Conservation (phyloP, 805 yeast genomes). For the Barnettozyma wickerhamii region DNA sequence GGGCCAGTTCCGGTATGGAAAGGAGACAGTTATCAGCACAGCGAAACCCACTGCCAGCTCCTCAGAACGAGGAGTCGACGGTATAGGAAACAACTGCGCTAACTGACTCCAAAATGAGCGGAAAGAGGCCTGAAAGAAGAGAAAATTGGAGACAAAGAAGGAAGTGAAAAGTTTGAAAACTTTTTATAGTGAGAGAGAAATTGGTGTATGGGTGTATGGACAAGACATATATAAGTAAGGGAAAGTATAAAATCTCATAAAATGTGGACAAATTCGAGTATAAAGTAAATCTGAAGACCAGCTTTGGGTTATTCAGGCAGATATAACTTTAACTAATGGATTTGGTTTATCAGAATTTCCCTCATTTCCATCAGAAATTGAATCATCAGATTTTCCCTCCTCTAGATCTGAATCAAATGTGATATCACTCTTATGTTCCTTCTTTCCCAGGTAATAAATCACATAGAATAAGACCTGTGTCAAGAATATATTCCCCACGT, state of each 20-base stretch:
- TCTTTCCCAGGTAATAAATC: constrained; percentile 1
- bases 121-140: background rate
- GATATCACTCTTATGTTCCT: background rate
- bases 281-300: too few species aligned
- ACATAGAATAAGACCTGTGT: constrained; percentile 4
- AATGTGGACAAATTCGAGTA: too few species aligned
- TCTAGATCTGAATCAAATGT: background rate
- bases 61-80: background rate
- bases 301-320: background rate
- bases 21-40: background rate
- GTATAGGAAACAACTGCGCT: background rate
- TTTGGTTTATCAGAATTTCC: background rate
- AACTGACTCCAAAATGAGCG: background rate
- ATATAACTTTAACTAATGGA: background rate
- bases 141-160: background rate
- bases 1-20: constrained; percentile 8
- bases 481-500: constrained; percentile 5
- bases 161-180: background rate
- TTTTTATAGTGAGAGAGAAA: background rate
- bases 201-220: background rate
- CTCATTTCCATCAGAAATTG: background rate
- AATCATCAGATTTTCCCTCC: background rate
- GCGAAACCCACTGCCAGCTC: background rate
- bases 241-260: too few species aligned
- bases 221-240: too few species aligned